Conservation (phyloP, 2,329 filamentous ascomycete species). For the Colletotrichum costaricense region DNA sequence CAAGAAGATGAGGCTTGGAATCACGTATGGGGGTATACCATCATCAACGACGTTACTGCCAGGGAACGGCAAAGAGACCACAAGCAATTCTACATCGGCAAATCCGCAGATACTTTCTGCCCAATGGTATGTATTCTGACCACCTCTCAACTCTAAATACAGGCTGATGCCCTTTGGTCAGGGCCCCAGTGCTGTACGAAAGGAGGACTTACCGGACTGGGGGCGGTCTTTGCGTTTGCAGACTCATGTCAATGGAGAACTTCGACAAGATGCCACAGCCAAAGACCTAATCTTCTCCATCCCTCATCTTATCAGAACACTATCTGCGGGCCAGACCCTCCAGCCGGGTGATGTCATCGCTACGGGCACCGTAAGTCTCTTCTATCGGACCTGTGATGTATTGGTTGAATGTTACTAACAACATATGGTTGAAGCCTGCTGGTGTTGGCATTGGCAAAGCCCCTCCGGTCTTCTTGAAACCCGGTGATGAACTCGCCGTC, state of each 20-base stretch:
- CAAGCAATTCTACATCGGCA: constrained; percentile 71
- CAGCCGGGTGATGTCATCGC: constrained; percentile 59
- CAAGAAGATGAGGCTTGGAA: constrained; percentile 56
- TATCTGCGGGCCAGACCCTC: constrained; percentile 55
- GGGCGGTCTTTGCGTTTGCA: constrained; percentile 49
- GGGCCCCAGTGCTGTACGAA: constrained; percentile 64
- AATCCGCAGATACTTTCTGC: constrained; percentile 66
- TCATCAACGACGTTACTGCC: constrained; percentile 65
- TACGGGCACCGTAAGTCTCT: constrained; percentile 49
- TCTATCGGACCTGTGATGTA: neutral
- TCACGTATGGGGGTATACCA: constrained; percentile 67
- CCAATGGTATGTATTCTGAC: constrained; percentile 54
- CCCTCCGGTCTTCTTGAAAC: constrained; percentile 53
- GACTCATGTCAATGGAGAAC: constrained; percentile 58
- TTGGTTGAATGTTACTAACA: neutral
- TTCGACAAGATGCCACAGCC: constrained; percentile 56
- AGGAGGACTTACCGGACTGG: constrained; percentile 51
- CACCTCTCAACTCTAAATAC: neutral
- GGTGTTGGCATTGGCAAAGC: constrained; percentile 60
- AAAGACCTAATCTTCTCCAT: constrained; percentile 59
- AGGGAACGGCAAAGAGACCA: constrained; percentile 64
- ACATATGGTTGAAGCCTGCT: constrained; percentile 40
- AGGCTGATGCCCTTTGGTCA: constrained; percentile 22
- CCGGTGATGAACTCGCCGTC: constrained; percentile 54
- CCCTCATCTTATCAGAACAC: constrained; percentile 52